phyloP scores from a whole-genome alignment of 257 asterid species.

The Plantago ovata region DNA sequence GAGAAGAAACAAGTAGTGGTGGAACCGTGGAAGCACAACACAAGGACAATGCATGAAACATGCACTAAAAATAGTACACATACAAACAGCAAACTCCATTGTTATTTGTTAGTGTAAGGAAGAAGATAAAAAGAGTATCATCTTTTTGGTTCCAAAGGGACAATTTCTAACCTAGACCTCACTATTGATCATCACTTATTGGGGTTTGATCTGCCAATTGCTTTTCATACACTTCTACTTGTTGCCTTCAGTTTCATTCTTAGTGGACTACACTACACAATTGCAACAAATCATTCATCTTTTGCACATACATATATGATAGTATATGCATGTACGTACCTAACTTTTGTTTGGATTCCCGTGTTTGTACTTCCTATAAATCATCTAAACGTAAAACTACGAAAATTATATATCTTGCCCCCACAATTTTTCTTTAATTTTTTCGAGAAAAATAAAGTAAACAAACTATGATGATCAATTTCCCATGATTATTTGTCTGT shows the following conservation, averaged over 20 bases:
- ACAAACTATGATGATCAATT: neutral
- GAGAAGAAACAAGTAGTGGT: constrained; percentile 18
- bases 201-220: constrained; percentile 15
- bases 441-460: neutral
- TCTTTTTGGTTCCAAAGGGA: constrained; percentile 31
- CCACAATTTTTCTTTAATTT: neutral
- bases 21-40: too few relatives aligned
- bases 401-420: constrained; percentile 6
- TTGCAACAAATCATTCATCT: neutral
- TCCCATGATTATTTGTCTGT: neutral
- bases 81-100: constrained; percentile 1
- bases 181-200: constrained; percentile 26
- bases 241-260: constrained; percentile 14
- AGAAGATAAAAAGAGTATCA: neutral
- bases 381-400: neutral
- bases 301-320: neutral
- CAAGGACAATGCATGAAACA: neutral
- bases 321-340: too few relatives aligned
- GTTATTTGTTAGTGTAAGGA: neutral
- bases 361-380: neutral
- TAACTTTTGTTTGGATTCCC: constrained; percentile 12
- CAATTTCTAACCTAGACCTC: constrained; percentile 31
- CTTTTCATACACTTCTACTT: constrained; percentile 25
- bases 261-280: neutral
- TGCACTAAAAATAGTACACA: too few relatives aligned